Conservation (phyloP, 1,284 basidiomycete species). For the Apiotrichum sp. region DNA sequence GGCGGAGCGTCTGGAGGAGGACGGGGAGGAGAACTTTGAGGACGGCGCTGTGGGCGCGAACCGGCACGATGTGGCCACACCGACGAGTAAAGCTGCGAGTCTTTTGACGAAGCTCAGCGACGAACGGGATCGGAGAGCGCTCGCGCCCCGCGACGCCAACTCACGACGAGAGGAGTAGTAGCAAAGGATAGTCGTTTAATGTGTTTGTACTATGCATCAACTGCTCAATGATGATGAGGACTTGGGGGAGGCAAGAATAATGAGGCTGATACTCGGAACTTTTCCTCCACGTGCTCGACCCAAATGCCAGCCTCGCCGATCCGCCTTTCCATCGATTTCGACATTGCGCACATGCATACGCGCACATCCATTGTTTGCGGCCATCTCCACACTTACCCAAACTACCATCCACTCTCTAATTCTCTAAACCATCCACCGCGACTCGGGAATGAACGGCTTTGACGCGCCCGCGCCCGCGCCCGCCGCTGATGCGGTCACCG, state of each 20-base stretch:
- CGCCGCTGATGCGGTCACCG: neutral
- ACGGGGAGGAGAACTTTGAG: neutral
- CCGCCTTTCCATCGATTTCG: no score
- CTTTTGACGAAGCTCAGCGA: neutral
- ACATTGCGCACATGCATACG: no score
- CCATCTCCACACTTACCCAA: no score
- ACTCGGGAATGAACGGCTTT: conserved; percentile 4
- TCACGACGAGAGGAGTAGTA: neutral
- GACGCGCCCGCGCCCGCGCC: neutral
- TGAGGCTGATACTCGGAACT: neutral
- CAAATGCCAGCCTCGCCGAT: no score
- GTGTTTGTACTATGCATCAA: neutral
- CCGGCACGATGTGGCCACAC: conserved; percentile 18
- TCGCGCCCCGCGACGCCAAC: conserved; percentile 11
- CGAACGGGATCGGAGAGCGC: neutral
- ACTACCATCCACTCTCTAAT: no score
- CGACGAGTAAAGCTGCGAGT: conserved; percentile 6
- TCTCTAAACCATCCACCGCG: neutral
- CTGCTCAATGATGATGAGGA: neutral
- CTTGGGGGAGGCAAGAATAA: neutral
- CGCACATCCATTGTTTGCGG: no score
- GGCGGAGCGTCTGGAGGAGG: neutral
- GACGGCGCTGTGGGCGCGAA: neutral
- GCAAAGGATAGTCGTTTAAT: neutral
- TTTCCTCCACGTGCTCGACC: neutral